Percentiles rank a stretch among this genome's conserved stretches.
Conservation (phyloP, 805 yeast genomes). For the Candida pseudoglaebosa region DNA sequence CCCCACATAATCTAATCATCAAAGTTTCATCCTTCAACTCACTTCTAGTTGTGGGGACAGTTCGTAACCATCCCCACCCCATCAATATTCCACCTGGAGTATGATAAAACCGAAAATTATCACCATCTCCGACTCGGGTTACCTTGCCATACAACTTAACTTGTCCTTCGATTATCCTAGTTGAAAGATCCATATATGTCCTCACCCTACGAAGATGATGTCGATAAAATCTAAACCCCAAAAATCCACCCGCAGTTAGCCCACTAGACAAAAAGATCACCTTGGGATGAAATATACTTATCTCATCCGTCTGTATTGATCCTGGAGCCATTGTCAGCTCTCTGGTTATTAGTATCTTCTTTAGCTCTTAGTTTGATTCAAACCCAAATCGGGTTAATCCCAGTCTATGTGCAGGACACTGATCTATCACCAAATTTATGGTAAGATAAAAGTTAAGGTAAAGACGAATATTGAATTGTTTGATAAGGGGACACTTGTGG, state of each 20-base stretch:
- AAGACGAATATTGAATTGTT: too few species aligned
- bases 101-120: slow-evolving; percentile 87
- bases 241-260: slow-evolving; percentile 22
- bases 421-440: too few species aligned
- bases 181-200: slow-evolving; percentile 36
- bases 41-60: slow-evolving; percentile 51
- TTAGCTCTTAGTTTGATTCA: too few species aligned
- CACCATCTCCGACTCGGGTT: slow-evolving; percentile 93
- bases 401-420: too few species aligned
- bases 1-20: slow-evolving; percentile 80
- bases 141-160: slow-evolving; percentile 57
- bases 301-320: slow-evolving; percentile 8
- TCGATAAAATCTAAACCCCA: slow-evolving; percentile 27
- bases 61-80: slow-evolving; percentile 93
- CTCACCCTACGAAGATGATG: slow-evolving; percentile 32
- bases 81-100: slow-evolving; percentile 84
- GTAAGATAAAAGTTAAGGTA: background rate
- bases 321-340: background rate
- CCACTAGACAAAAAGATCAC: slow-evolving; percentile 37
- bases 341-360: too few species aligned
- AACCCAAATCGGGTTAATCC: too few species aligned
- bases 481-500: too few species aligned
- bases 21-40: slow-evolving; percentile 62
- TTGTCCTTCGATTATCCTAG: slow-evolving; percentile 27
- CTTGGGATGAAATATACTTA: slow-evolving; percentile 33